A percentile compares a stretch with the other conserved stretches of the same genome.
Conservation (phyloP, 2,329 filamentous ascomycete species). For the Fusarium sp. region DNA sequence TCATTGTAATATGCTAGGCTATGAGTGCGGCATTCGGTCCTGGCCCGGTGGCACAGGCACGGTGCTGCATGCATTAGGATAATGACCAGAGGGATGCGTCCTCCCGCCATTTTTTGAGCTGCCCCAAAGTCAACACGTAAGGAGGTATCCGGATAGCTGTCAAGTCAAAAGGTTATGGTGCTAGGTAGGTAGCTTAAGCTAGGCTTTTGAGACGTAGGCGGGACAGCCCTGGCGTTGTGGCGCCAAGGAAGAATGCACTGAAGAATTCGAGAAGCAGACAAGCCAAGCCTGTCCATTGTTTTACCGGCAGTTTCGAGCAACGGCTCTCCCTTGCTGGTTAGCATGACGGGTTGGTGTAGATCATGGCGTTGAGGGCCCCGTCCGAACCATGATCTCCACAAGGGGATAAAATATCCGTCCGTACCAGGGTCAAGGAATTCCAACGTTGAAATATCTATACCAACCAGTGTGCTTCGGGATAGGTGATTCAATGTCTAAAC, state of each 20-base stretch:
- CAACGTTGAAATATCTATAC: conserved; percentile 28
- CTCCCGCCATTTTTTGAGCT: conserved; percentile 27
- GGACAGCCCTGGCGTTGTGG: conserved; percentile 35
- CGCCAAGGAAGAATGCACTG: conserved; percentile 35
- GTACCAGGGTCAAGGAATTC: conserved; percentile 40
- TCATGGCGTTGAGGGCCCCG: conserved; percentile 49
- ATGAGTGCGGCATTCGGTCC: conserved; percentile 32
- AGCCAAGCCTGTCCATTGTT: conserved; percentile 32
- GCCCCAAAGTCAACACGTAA: conserved; percentile 2
- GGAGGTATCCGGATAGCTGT: conserved; percentile 11
- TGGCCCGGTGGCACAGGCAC: conserved; percentile 41
- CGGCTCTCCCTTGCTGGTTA: conserved; percentile 43
- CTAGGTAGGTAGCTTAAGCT: neutral
- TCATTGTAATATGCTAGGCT: conserved; percentile 35
- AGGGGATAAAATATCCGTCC: conserved; percentile 49
- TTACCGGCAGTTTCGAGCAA: conserved; percentile 47
- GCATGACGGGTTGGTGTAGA: conserved; percentile 47
- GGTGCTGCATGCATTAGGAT: conserved; percentile 40
- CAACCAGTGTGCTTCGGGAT: conserved; percentile 30
- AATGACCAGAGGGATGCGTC: conserved; percentile 29
- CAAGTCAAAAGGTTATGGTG: conserved; percentile 27
- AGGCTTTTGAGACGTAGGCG: conserved; percentile 23
- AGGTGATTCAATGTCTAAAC: conserved; percentile 30
- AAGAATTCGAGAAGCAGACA: conserved; percentile 37
- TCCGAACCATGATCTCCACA: conserved; percentile 51